Evolutionary conservation across 352 stramenopile species (phyloP).

Genomic region (Globisporangium radiosum): DNA sequence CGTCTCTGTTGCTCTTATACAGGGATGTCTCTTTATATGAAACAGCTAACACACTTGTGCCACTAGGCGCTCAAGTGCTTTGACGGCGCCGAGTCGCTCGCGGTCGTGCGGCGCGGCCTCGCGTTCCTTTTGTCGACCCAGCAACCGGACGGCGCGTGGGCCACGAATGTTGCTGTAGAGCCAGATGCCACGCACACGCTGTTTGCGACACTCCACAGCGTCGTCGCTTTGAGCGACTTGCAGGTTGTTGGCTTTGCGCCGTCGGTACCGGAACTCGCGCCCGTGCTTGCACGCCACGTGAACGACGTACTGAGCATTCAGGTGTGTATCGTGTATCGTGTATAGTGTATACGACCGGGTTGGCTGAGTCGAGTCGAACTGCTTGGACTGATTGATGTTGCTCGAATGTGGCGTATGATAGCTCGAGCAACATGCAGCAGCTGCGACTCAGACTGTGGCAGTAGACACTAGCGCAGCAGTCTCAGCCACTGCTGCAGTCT

Average conservation of each 20-base stretch:
- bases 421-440: not conserved
- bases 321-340: no score
- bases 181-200: conserved; percentile 25
- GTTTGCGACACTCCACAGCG: conserved; percentile 45
- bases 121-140: conserved; percentile 61
- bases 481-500: conserved; percentile 2
- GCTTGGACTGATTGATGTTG: not conserved
- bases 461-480: not conserved
- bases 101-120: conserved; percentile 59
- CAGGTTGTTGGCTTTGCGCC: conserved; percentile 51
- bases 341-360: not conserved
- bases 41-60: not conserved
- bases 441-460: not conserved
- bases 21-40: not conserved
- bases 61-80: conserved; percentile 65
- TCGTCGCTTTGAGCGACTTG: conserved; percentile 42
- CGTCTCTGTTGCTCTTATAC: not conserved
- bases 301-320: conserved; percentile 20
- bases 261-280: conserved; percentile 40
- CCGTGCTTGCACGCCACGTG: conserved; percentile 51
- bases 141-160: conserved; percentile 53
- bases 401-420: not conserved
- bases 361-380: not conserved
- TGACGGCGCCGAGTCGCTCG: conserved; percentile 58
- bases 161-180: conserved; percentile 8